Percentiles rank a stretch among this genome's conserved stretches.
Evolutionary conservation across 2,329 filamentous ascomycete genomes (phyloP).

Genomic region (Ceratocystis huliohia): DNA sequence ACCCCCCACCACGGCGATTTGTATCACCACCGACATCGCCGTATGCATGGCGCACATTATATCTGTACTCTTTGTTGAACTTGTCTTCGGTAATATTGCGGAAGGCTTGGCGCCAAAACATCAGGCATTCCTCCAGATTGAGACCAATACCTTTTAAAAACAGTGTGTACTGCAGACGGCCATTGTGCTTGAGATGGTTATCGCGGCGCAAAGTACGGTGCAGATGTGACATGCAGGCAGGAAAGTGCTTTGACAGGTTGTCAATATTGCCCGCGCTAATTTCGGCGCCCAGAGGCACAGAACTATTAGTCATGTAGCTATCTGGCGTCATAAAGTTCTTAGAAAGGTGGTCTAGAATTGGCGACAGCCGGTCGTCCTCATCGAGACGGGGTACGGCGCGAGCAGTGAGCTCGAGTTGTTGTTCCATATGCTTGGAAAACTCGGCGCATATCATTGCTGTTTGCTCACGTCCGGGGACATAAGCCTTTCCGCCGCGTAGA

Average conservation of each 20-base stretch:
- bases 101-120: constrained; percentile 86
- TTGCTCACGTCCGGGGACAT: constrained; percentile 78
- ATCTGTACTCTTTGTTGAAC: constrained; percentile 95
- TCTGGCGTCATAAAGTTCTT: constrained; percentile 93
- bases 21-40: constrained; percentile 89
- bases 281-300: constrained; percentile 51
- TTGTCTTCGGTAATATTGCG: constrained; percentile 79
- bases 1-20: constrained; percentile 75
- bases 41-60: constrained; percentile 91
- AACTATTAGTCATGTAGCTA: constrained; percentile 55
- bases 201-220: constrained; percentile 78
- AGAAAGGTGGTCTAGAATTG: constrained; percentile 62
- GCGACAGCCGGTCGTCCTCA: constrained; percentile 79
- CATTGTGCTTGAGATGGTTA: constrained; percentile 83
- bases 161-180: constrained; percentile 84
- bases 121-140: constrained; percentile 75
- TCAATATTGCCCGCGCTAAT: constrained; percentile 74
- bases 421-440: constrained; percentile 67
- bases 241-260: constrained; percentile 66
- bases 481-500: constrained; percentile 70
- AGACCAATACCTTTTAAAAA: constrained; percentile 95
- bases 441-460: constrained; percentile 79
- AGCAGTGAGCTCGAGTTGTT: constrained; percentile 79
- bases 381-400: constrained; percentile 82
- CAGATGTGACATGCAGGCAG: constrained; percentile 85